Base-by-base conservation (phyloP, 371 early-diverging fungal genomes). In the Mucor racemosus region DNA sequence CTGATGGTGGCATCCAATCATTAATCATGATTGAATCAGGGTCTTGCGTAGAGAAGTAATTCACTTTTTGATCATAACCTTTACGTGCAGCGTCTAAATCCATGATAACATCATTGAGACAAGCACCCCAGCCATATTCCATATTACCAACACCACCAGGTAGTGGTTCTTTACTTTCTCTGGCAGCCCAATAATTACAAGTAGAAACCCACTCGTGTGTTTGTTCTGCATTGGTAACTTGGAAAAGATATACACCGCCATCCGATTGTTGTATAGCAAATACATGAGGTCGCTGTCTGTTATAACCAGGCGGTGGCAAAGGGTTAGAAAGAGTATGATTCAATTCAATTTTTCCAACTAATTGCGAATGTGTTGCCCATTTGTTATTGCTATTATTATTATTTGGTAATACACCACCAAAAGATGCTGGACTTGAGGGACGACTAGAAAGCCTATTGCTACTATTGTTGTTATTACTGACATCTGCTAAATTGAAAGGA, bases 161-260 rank as follows among this genome's bases (percentile, higher is more conserved):
- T 72, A 97, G 73, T 1, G 97, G 97, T 59, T 93, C 95, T 71
- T 92, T 94, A 63, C 92, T 92, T 62, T 90, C 90, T 10, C 95
- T 78, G 4, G 97, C 95, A 5, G 97, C 95, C 97, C 97, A 97
- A 69, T 92, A 94, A 74, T 97, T 97, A 69, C 96, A 92, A 7
- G 90, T 88, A 0, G 86, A 73, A 0, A 93, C 92, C 98, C 98
- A 98, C 60, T 89, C 92, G 14, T 82, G 80, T 14, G 94, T 84
- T 63, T 88, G 86, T 11, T 90, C 85, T 15, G 84, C 82, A 8
- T 86, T 86, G 8, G 82, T 80, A 0, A 90, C 88, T 74, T 97
- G 95, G 78, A 96, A 95, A 11, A 97, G 77, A 61, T 92, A 93
- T 7, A 92, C 91, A 9, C 90, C 91, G 7, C 95, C 95, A 69